Conservation (phyloP, 495 filamentous ascomycete species). For the Penicillium manginii region DNA sequence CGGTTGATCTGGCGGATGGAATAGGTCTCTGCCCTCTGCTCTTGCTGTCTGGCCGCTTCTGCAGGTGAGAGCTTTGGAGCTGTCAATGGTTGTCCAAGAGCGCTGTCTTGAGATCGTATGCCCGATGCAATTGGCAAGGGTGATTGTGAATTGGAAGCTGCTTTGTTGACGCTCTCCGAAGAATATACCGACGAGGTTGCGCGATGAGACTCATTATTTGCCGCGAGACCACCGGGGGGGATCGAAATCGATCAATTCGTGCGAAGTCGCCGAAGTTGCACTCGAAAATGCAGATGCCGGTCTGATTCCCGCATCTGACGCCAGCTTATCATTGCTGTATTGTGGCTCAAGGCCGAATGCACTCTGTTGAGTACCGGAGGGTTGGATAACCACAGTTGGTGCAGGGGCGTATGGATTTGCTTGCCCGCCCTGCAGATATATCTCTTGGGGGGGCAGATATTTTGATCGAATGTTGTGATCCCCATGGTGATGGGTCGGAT, state of each 20-base stretch:
- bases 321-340: constrained; percentile 16
- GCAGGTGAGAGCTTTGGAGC: constrained; percentile 30
- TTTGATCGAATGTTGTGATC: constrained; percentile 27
- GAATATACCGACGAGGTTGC: constrained; percentile 23
- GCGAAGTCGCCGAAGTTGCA: constrained; percentile 40
- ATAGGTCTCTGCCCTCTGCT: constrained; percentile 66
- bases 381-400: constrained; percentile 20
- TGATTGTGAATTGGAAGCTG: constrained; percentile 1
- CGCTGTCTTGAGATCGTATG: neutral
- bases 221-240: constrained; percentile 13
- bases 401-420: constrained; percentile 24
- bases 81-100: constrained; percentile 5
- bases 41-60: constrained; percentile 42
- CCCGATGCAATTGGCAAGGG: constrained; percentile 1
- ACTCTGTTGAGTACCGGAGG: constrained; percentile 4
- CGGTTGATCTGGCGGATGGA: constrained; percentile 72
- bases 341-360: constrained; percentile 13
- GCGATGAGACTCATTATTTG: constrained; percentile 10
- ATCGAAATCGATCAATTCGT: constrained; percentile 46
- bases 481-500: constrained; percentile 22
- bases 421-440: constrained; percentile 22
- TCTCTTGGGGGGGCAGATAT: constrained; percentile 21
- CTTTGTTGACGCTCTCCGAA: constrained; percentile 1
- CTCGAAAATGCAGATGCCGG: constrained; percentile 33
- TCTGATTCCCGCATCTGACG: constrained; percentile 25